Percentiles rank a stretch among this genome's conserved stretches.
phyloP scores from a whole-genome alignment of 306 rosid genomes.

The Ziziphus jujuba region DNA sequence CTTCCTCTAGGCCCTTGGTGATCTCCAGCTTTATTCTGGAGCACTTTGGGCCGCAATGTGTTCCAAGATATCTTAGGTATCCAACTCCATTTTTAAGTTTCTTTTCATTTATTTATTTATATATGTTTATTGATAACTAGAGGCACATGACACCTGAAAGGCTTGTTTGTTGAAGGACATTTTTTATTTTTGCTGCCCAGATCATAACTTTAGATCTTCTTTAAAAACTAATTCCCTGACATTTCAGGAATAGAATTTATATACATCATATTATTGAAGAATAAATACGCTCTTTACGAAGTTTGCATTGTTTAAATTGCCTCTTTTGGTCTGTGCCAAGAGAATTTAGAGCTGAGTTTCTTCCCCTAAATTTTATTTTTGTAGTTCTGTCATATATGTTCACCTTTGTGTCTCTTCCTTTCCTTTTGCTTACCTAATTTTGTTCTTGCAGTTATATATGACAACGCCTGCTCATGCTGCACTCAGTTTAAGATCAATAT shows the following conservation, averaged over 20 bases:
- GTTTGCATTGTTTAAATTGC: neutral
- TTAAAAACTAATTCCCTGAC: too few relatives aligned
- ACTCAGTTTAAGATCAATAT: constrained; percentile 47
- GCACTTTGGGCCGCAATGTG: constrained; percentile 85
- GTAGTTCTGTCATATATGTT: neutral
- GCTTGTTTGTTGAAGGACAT: neutral
- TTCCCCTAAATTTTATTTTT: neutral
- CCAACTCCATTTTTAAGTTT: neutral
- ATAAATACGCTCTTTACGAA: too few relatives aligned
- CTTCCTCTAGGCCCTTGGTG: constrained; percentile 76
- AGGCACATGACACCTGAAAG: neutral
- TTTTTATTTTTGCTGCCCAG: too few relatives aligned
- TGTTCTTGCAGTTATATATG: constrained; percentile 46
- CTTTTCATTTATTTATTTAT: neutral
- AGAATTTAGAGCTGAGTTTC: neutral
- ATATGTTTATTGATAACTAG: neutral
- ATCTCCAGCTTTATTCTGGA: constrained; percentile 71
- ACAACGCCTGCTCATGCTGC: constrained; percentile 69
- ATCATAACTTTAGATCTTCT: too few relatives aligned
- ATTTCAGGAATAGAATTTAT: too few relatives aligned
- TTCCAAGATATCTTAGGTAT: constrained; percentile 69
- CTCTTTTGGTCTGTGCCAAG: neutral
- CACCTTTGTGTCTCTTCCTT: neutral
- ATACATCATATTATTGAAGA: too few relatives aligned
- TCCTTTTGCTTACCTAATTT: neutral